Evolutionary conservation across 2,329 filamentous ascomycete genomes (phyloP).

Genomic region (Trichophyton verrucosum): DNA sequence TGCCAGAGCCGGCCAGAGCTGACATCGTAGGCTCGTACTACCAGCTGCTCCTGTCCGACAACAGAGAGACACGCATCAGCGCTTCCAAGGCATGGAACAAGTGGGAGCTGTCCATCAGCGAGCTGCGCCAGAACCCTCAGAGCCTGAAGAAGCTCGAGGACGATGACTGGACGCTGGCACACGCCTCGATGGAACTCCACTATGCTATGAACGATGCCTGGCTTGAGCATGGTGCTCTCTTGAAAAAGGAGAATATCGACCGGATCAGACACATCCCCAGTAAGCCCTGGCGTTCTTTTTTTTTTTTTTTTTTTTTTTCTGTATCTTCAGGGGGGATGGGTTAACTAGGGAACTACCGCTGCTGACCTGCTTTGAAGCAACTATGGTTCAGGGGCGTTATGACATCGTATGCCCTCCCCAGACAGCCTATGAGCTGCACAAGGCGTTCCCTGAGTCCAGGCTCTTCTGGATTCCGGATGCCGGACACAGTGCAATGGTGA

Average conservation of each 20-base stretch:
- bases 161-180: conserved; percentile 22
- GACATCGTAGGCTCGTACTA: conserved; percentile 31
- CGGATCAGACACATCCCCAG: conserved; percentile 27
- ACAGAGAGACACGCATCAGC: conserved; percentile 19
- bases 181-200: conserved; percentile 34
- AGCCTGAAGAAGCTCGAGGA: conserved; percentile 21
- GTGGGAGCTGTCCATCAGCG: conserved; percentile 25
- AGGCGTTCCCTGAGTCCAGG: not conserved
- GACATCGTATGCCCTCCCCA: conserved; percentile 1
- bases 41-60: conserved; percentile 27
- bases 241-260: conserved; percentile 23
- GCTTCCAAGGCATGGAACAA: conserved; percentile 28
- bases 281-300: conserved; percentile 7
- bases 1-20: conserved; percentile 27
- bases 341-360: not conserved
- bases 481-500: not conserved
- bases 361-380: not conserved
- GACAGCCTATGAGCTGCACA: not conserved
- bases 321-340: not conserved
- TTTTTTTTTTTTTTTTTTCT: not conserved
- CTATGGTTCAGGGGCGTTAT: not conserved
- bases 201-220: conserved; percentile 34
- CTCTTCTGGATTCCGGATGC: not conserved
- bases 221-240: conserved; percentile 32
- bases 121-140: conserved; percentile 16